Evolutionary conservation across 1,284 basidiomycete genomes (phyloP).

Genomic region (Cutaneotrichosporon sp.): DNA sequence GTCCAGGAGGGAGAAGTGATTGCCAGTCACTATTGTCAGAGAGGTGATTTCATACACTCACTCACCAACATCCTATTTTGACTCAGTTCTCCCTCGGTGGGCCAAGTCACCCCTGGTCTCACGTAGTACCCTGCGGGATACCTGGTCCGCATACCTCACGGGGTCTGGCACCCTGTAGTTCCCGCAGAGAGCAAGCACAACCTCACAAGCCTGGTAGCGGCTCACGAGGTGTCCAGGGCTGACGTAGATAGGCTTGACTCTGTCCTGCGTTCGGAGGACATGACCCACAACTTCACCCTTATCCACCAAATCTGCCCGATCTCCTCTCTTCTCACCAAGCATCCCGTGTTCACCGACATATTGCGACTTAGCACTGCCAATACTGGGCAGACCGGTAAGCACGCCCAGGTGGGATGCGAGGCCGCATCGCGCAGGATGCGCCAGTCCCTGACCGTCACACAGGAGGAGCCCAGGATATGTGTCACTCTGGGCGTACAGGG

Average conservation of each 20-base stretch:
- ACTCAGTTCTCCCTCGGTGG: too few relatives aligned
- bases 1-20: too few relatives aligned
- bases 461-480: not conserved
- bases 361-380: conserved; percentile 2
- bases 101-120: conserved; percentile 1
- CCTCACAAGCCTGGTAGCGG: not conserved
- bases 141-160: not conserved
- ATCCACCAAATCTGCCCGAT: not conserved
- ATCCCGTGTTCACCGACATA: not conserved
- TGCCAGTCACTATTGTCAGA: too few relatives aligned
- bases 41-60: too few relatives aligned
- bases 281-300: not conserved
- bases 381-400: not conserved
- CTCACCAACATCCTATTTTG: too few relatives aligned
- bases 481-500: too few relatives aligned
- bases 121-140: not conserved
- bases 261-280: not conserved
- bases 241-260: conserved; percentile 1
- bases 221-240: not conserved
- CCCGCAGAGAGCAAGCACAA: not conserved
- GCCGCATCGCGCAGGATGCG: conserved; percentile 4
- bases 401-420: conserved; percentile 6
- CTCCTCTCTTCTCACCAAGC: not conserved
- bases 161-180: not conserved
- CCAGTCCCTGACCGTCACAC: conserved; percentile 6